Conservation (phyloP, 805 yeast genomes). For the Blastobotrys peoriensis region DNA sequence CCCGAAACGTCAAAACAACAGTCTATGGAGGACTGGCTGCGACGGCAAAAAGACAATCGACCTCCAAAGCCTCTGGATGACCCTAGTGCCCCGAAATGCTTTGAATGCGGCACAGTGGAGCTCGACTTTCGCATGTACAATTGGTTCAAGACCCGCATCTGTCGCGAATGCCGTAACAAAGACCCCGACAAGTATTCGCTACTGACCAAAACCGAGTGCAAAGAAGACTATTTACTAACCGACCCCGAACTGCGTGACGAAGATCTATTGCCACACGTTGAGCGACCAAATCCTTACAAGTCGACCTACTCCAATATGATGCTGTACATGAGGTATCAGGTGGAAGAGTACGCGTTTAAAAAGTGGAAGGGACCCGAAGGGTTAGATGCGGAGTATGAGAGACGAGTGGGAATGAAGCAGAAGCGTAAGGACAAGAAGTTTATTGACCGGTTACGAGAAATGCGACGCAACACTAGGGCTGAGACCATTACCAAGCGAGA, state of each 20-base stretch:
- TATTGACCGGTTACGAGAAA: conserved; percentile 69
- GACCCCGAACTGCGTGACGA: conserved; percentile 85
- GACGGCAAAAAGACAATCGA: conserved; percentile 36
- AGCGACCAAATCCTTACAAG: conserved; percentile 92
- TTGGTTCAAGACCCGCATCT: conserved; percentile 70
- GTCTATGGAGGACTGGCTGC: conserved; percentile 51
- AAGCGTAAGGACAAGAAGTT: conserved; percentile 74
- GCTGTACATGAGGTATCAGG: conserved; percentile 79
- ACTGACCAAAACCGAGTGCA: conserved; percentile 91
- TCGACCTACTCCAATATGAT: conserved; percentile 88
- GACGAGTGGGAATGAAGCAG: conserved; percentile 67
- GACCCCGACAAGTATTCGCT: conserved; percentile 84
- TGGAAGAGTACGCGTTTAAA: conserved; percentile 86
- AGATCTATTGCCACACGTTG: conserved; percentile 63
- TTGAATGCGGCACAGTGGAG: conserved; percentile 76
- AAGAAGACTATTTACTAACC: conserved; percentile 84
- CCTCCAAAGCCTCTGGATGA: conserved; percentile 38
- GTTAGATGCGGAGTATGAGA: conserved; percentile 86
- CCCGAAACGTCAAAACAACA: conserved; percentile 22
- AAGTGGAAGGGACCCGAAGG: conserved; percentile 94
- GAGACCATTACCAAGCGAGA: conserved; percentile 71
- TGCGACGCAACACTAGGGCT: conserved; percentile 89
- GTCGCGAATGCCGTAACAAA: conserved; percentile 66
- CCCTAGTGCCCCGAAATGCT: conserved; percentile 71
- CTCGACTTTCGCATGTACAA: conserved; percentile 66